Base-by-base conservation (phyloP, 2,329 filamentous ascomycete species). In the Aspergillus nomiae region DNA sequence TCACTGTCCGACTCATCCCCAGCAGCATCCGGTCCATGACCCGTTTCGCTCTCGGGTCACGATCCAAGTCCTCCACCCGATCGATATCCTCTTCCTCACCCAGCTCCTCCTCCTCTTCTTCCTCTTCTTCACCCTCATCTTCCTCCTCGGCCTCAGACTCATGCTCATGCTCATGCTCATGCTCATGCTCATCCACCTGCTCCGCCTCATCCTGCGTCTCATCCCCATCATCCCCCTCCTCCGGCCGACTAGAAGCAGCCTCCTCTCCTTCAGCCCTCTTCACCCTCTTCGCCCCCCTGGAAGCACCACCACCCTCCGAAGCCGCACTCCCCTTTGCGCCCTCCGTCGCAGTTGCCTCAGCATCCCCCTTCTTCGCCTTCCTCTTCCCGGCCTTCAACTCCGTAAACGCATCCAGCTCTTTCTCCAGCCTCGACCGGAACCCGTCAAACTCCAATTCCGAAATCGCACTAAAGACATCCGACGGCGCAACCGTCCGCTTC, bases 401-500 rank as follows among this genome's bases (percentile, higher is more conserved):
- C 32, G 77, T 80, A 64, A 78, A 82, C 9, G 74, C 73, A 62
- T 84, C 82, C 50, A 89, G 76, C 76, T 90, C 87, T 26, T 83
- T 82, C 71, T 89, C 85, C 48, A 89, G 77, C 26, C 85, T 79
- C 7, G 83, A 81, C 1, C 85, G 76, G 72, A 89, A 86, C n/a
- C 76, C 76, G n/a, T 85, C 84, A 65, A 89, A 85, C 74, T 89
- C 87, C 32, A 87, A 78, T 65, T 89, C 86, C 28, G 82, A 80
- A 51, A 90, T 78, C 1, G 87, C 87, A 45, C 82, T 82, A 67
- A 89, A 81, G 50, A 90, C 86, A 70, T 89, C 87, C 60, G 83
- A 77, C 1, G 87, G 86, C 56, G 84, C 81, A 67, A 90, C 82
- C 19, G 86, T 89, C 71, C 87, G 87, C 77, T 88, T 87, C 66